phyloP scores from a whole-genome alignment of 306 rosid genomes.

The Glycyrrhiza uralensis region DNA sequence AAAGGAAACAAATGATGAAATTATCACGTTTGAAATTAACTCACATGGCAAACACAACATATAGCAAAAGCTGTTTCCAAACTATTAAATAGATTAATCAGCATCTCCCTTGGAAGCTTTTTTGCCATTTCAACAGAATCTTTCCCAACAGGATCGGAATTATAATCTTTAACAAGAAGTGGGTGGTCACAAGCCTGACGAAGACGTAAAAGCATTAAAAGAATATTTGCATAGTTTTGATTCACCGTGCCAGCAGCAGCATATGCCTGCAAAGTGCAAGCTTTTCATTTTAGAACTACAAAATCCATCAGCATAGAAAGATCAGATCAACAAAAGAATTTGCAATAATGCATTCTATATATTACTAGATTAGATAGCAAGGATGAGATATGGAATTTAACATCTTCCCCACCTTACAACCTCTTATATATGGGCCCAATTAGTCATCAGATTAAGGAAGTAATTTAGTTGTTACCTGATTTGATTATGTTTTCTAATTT shows the following conservation, averaged over 20 bases:
- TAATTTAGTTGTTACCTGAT: no score
- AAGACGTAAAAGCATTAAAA: conserved; percentile 92
- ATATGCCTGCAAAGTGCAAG: conserved; percentile 71
- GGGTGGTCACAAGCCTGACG: conserved; percentile 99
- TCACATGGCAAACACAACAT: conserved; percentile 73
- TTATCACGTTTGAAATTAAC: conserved; percentile 35
- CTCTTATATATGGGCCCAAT: not conserved
- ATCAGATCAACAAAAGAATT: conserved; percentile 1
- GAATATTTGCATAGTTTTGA: conserved; percentile 97
- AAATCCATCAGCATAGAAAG: conserved; percentile 1
- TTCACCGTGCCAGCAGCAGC: conserved; percentile 98
- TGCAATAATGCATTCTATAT: not conserved
- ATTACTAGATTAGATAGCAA: not conserved
- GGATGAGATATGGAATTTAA: not conserved
- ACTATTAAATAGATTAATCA: conserved; percentile 50
- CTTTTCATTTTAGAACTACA: conserved; percentile 24
- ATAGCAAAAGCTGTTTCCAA: conserved; percentile 71
- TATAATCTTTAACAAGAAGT: conserved; percentile 74
- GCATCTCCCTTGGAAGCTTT: conserved; percentile 65
- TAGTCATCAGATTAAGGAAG: not conserved
- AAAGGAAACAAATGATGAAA: conserved; percentile 4
- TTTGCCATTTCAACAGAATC: conserved; percentile 74
- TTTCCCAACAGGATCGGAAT: conserved; percentile 62
- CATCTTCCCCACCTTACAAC: not conserved
- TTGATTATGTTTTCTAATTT: no score